These are phyloP conservation scores for Puccinia sorghi DNA, from an alignment of 1,284 basidiomycete genomes.

Conservation along the genomic window DNA sequence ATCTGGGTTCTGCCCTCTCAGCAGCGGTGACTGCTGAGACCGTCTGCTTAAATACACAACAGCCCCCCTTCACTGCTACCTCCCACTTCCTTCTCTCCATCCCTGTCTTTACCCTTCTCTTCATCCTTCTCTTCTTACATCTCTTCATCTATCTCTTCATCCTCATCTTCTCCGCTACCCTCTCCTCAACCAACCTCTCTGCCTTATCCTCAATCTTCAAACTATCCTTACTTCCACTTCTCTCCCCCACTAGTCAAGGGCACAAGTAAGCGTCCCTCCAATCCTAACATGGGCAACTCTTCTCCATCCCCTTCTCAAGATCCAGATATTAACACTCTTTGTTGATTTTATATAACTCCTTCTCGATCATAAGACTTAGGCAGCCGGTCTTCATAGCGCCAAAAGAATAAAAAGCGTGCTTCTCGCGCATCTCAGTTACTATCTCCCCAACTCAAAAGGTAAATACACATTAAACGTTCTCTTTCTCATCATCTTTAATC, in stretches of 20 bases:
- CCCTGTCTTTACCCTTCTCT: no score
- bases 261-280: background rate
- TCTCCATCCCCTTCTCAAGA: background rate
- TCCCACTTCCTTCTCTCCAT: no score
- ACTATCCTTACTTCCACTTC: no score
- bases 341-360: background rate
- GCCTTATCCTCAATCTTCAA: no score
- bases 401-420: background rate
- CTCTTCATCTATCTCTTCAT: no score
- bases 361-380: background rate
- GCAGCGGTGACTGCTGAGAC: no score
- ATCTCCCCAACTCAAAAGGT: background rate
- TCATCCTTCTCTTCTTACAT: no score
- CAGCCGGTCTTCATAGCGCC: background rate
- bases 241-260: background rate
- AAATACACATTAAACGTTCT: background rate
- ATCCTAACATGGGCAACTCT: background rate
- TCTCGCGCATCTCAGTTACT: background rate
- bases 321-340: background rate
- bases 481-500: background rate
- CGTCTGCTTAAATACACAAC: no score
- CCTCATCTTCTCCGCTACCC: no score
- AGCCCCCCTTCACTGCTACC: no score
- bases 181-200: no score
- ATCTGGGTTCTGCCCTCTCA: no score